phyloP scores from a whole-genome alignment of 306 rosid species.

The Inga oerstediana region DNA sequence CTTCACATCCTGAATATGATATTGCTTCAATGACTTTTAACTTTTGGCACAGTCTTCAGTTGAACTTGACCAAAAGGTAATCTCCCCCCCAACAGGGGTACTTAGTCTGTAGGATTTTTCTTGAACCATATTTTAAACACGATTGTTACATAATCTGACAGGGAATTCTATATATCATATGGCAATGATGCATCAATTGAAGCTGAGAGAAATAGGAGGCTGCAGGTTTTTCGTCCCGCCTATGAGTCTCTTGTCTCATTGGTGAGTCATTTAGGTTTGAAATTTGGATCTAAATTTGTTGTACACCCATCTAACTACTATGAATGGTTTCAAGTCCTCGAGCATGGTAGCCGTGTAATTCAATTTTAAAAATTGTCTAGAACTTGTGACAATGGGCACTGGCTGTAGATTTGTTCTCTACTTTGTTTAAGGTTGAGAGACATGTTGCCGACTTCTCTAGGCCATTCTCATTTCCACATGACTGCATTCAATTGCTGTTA shows the following conservation, averaged over 20 bases:
- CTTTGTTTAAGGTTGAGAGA: conserved; percentile 33
- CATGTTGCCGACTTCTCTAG: conserved; percentile 8
- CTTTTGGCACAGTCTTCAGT: conserved; percentile 98
- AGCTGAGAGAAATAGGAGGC: conserved; percentile 90
- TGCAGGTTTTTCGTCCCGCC: conserved; percentile 80
- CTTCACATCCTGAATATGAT: conserved; percentile 92
- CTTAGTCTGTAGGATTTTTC: conserved; percentile 16
- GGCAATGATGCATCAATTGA: conserved; percentile 74
- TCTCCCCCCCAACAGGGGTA: not conserved
- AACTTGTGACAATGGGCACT: conserved; percentile 1
- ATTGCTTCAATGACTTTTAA: conserved; percentile 95
- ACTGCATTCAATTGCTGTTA: not conserved
- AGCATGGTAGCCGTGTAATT: conserved; percentile 21
- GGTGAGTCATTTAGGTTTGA: conserved; percentile 60
- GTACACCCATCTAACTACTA: conserved; percentile 1
- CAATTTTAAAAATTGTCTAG: conserved; percentile 15
- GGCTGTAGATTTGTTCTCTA: conserved; percentile 3
- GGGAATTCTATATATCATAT: conserved; percentile 76
- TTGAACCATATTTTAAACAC: conserved; percentile 35
- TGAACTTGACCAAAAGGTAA: conserved; percentile 85
- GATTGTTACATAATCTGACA: conserved; percentile 44
- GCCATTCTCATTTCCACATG: not conserved
- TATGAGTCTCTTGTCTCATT: conserved; percentile 94
- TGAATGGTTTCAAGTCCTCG: not conserved
- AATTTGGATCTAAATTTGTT: conserved; percentile 9